Evolutionary conservation across 208 protist genomes (phyloP).

Genomic region (Trypanosoma avium): DNA sequence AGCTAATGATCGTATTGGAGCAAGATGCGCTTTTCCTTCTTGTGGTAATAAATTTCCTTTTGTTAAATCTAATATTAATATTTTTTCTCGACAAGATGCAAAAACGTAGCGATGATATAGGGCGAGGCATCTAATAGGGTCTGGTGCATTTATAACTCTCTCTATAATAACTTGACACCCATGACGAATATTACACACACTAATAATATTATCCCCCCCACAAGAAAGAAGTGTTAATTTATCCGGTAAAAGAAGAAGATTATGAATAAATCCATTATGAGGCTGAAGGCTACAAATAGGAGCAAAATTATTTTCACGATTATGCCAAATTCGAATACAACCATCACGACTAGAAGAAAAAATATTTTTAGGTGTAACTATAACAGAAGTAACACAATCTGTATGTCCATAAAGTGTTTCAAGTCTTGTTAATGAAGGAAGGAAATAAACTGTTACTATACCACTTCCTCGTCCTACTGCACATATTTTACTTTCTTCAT

Average conservation of each 20-base stretch:
- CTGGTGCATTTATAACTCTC: not conserved
- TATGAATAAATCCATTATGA: conserved; percentile 4
- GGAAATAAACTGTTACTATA: conserved; percentile 1
- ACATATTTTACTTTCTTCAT: conserved; percentile 5
- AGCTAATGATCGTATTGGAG: conserved; percentile 1
- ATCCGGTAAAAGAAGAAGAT: not conserved
- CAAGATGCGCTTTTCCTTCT: not conserved
- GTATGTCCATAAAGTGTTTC: not conserved
- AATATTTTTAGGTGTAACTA: conserved; percentile 5
- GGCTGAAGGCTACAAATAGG: not conserved
- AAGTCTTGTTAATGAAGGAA: not conserved
- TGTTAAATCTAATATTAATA: not conserved
- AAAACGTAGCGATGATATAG: not conserved
- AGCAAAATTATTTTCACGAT: not conserved
- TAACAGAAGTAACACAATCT: not conserved
- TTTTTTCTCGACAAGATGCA: not conserved
- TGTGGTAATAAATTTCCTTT: not conserved
- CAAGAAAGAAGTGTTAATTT: not conserved
- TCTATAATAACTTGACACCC: not conserved
- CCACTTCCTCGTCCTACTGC: conserved; percentile 1
- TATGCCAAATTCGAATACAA: conserved; percentile 9
- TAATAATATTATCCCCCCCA: not conserved
- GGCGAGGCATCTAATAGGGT: not conserved
- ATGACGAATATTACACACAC: not conserved
- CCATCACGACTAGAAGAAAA: conserved; percentile 11